phyloP scores from a whole-genome alignment of 306 rosid species.

The Trifolium pratense region DNA sequence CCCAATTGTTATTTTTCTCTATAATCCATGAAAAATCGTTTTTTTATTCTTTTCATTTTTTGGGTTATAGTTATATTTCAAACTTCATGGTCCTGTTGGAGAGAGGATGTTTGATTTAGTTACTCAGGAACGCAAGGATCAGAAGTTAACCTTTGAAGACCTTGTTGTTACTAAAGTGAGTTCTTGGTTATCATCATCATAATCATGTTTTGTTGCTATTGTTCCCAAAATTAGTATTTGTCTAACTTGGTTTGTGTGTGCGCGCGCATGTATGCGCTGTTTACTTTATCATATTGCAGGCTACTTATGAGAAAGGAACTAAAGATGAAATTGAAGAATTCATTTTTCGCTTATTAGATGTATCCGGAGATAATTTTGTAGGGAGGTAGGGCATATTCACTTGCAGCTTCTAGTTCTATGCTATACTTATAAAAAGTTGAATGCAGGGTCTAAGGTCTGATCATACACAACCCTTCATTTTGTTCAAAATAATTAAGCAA shows the following conservation, averaged over 20 bases:
- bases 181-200: conserved; percentile 6
- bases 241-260: neutral
- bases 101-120: conserved; percentile 75
- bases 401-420: neutral
- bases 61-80: conserved; percentile 58
- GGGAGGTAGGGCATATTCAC: conserved; percentile 54
- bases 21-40: neutral
- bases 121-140: conserved; percentile 78
- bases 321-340: conserved; percentile 81
- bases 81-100: conserved; percentile 69
- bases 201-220: neutral
- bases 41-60: neutral
- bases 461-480: too few species aligned
- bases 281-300: conserved; percentile 56
- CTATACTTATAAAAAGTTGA: conserved; percentile 20
- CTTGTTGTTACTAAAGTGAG: conserved; percentile 84
- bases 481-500: too few species aligned
- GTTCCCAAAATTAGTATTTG: conserved; percentile 12
- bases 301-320: conserved; percentile 81
- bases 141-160: conserved; percentile 77
- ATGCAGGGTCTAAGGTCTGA: neutral
- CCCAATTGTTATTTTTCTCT: neutral
- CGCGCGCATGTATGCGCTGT: neutral
- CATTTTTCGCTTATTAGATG: conserved; percentile 66
- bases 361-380: conserved; percentile 50